A percentile compares a stretch with the other conserved stretches of the same genome.
These are phyloP conservation scores for Talaromyces sp. DNA, from an alignment of 2,329 filamentous ascomycete species.

Conservation along the genomic window DNA sequence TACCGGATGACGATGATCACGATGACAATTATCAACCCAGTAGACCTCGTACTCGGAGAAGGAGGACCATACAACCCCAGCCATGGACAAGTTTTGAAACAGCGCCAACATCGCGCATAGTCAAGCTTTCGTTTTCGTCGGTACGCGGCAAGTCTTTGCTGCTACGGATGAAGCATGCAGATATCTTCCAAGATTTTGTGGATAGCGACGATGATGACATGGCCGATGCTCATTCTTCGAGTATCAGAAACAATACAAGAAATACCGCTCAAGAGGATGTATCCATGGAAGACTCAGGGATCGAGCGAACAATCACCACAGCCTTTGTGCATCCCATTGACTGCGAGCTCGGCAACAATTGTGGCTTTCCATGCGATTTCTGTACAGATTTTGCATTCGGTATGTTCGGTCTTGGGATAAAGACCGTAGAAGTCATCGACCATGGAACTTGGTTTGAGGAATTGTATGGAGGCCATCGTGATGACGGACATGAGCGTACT, in stretches of 20 bases:
- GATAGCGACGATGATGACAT: neutral
- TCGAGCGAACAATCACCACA: constrained; percentile 1
- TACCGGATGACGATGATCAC: constrained; percentile 5
- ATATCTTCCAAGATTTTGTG: neutral
- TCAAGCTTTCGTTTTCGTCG: constrained; percentile 5
- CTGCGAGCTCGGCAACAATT: constrained; percentile 14
- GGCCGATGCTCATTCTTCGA: too few species aligned
- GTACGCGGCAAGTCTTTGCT: constrained; percentile 10
- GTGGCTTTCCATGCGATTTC: constrained; percentile 39
- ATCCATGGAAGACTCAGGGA: constrained; percentile 10
- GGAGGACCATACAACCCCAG: neutral
- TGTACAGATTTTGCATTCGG: constrained; percentile 42
- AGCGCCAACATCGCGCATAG: neutral
- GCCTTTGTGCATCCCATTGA: constrained; percentile 16
- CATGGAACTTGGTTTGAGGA: constrained; percentile 42
- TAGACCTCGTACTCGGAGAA: neutral
- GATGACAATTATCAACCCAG: constrained; percentile 4
- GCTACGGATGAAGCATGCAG: neutral
- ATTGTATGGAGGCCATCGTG: constrained; percentile 38
- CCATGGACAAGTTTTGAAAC: neutral
- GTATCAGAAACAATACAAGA: neutral
- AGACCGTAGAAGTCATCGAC: constrained; percentile 35
- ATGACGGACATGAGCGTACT: constrained; percentile 32
- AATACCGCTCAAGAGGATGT: constrained; percentile 12
- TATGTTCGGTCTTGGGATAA: constrained; percentile 40